Percentiles rank a stretch among this genome's conserved stretches.
Conservation (phyloP, 306 rosid species). For the Luffa aegyptiaca region DNA sequence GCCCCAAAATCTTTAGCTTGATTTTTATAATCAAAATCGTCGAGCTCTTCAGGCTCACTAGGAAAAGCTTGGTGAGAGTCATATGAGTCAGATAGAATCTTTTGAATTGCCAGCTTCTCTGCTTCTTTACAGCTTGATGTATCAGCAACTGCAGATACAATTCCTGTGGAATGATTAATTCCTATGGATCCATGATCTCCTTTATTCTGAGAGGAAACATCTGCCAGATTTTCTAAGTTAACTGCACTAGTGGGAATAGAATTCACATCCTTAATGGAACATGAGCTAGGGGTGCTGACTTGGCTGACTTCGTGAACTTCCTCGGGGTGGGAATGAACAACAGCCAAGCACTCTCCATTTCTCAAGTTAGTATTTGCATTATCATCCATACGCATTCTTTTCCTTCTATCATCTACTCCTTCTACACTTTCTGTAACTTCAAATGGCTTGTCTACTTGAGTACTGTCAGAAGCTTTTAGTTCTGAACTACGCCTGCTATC, state of each 20-base stretch:
- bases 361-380: conserved; percentile 26
- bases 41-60: conserved; percentile 72
- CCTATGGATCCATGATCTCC: conserved; percentile 27
- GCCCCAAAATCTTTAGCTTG: conserved; percentile 35
- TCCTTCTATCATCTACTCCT: conserved; percentile 40
- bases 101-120: conserved; percentile 63
- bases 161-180: conserved; percentile 16
- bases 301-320: conserved; percentile 41
- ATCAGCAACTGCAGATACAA: conserved; percentile 18
- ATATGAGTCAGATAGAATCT: conserved; percentile 49
- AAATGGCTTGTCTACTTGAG: conserved; percentile 33
- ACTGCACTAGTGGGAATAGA: background rate
- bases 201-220: conserved; percentile 31
- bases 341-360: conserved; percentile 26
- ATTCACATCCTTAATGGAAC: conserved; percentile 25
- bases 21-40: conserved; percentile 30
- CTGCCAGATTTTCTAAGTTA: conserved; percentile 23
- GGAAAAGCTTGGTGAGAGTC: conserved; percentile 36
- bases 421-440: conserved; percentile 28
- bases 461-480: conserved; percentile 40
- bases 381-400: conserved; percentile 59
- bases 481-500: conserved; percentile 45
- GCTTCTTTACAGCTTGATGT: conserved; percentile 45
- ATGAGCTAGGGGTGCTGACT: conserved; percentile 31
- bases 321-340: conserved; percentile 17